Percentiles rank a stretch among this genome's conserved stretches.
Evolutionary conservation across 208 protist genomes (phyloP).

Genomic region (Leishmania arabica): DNA sequence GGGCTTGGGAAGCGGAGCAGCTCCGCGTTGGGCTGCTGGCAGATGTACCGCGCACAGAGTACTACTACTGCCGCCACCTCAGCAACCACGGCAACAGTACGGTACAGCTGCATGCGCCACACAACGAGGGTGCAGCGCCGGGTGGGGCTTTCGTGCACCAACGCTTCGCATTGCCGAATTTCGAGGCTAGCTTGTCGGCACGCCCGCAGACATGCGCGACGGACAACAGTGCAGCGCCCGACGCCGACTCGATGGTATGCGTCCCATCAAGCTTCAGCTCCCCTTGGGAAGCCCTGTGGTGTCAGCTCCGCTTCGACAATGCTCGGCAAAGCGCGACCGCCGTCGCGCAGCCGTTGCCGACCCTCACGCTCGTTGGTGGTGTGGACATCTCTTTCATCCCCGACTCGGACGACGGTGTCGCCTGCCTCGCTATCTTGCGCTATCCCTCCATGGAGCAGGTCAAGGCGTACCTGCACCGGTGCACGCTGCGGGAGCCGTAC

Average conservation of each 20-base stretch:
- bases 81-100: neutral
- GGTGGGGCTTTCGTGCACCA: constrained; percentile 25
- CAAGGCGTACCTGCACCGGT: constrained; percentile 55
- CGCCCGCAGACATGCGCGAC: neutral
- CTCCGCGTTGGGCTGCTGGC: constrained; percentile 27
- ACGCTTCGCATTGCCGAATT: constrained; percentile 15
- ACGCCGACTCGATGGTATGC: neutral
- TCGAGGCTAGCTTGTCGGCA: neutral
- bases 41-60: constrained; percentile 34
- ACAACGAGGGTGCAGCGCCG: neutral
- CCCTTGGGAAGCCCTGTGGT: constrained; percentile 3
- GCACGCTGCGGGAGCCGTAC: constrained; percentile 86
- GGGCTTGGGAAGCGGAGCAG: constrained; percentile 42
- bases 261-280: neutral
- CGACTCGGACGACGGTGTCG: constrained; percentile 55
- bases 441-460: constrained; percentile 61
- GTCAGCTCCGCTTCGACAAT: constrained; percentile 3
- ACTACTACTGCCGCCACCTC: constrained; percentile 11
- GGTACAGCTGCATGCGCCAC: neutral
- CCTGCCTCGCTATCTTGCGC: constrained; percentile 62
- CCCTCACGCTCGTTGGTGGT: constrained; percentile 55
- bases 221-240: neutral
- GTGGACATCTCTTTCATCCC: constrained; percentile 85
- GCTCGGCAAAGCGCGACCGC: constrained; percentile 4
- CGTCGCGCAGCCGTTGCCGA: constrained; percentile 10